Conservation (phyloP, 805 yeast genomes). For the Candida chauliodis region DNA sequence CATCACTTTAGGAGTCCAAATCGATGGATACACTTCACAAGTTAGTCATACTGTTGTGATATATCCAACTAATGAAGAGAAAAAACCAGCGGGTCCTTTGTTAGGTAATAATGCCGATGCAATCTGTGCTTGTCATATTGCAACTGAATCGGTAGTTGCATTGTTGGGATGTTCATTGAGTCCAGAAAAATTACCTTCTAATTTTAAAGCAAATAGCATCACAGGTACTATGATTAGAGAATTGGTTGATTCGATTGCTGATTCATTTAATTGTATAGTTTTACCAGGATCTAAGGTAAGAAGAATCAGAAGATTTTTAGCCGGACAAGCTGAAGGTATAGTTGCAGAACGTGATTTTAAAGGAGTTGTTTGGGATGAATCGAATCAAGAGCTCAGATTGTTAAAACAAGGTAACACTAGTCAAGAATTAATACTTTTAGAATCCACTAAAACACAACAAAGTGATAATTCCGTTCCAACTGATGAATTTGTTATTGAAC, state of each 20-base stretch:
- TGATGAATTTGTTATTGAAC: conserved; percentile 62
- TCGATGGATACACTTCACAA: conserved; percentile 91
- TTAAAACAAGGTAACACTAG: conserved; percentile 36
- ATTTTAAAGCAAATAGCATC: conserved; percentile 46
- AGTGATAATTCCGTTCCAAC: conserved; percentile 51
- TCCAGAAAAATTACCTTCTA: conserved; percentile 71
- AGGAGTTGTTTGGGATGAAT: conserved; percentile 86
- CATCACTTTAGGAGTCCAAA: conserved; percentile 81
- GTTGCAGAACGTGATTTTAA: conserved; percentile 91
- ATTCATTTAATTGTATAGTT: conserved; percentile 73
- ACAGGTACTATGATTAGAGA: conserved; percentile 69
- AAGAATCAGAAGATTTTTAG: conserved; percentile 86
- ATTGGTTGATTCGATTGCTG: conserved; percentile 85
- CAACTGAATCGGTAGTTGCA: conserved; percentile 79
- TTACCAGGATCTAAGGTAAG: conserved; percentile 93
- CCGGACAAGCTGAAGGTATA: conserved; percentile 91
- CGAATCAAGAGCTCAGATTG: conserved; percentile 66
- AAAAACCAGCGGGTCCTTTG: conserved; percentile 70
- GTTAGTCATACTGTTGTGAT: conserved; percentile 85
- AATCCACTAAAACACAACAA: conserved; percentile 9
- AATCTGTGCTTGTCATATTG: conserved; percentile 81
- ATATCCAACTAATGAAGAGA: conserved; percentile 52
- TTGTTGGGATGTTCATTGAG: conserved; percentile 68
- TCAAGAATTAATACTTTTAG: conserved; percentile 13
- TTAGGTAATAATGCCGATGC: conserved; percentile 88